Base-by-base conservation (phyloP, 768 basidiomycete genomes). In the Pseudohyphozyma bogoriensis region DNA sequence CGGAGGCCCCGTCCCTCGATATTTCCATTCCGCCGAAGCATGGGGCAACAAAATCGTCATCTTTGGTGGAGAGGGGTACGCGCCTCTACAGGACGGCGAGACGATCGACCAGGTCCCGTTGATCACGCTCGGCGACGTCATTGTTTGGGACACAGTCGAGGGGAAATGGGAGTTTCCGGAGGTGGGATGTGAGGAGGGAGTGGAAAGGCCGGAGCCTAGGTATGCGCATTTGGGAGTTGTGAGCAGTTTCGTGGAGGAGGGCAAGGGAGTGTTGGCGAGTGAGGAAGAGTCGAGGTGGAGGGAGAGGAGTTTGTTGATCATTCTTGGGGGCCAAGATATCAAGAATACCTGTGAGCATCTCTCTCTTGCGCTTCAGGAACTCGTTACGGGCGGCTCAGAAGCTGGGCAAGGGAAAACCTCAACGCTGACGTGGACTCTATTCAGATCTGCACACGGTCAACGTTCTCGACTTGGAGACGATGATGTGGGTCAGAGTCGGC, bases 311-410 rank as follows among this genome's bases (percentile, higher is more conserved):
- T 84, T 39, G 79, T 46, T 99, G 36, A 86, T 92, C 72, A 80
- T 99, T 69, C 89, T 95, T 52, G 93, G 95, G 8, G 93, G 93
- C 0, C 93, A 99, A 72, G 90, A 97, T 72, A 81, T 95, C 63
- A 82, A 82, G 67, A 93, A 93, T 54, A 65, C 63, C 24, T 64
- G 63, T 64, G 20, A 69, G 59, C 39, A 18, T 24, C 3, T 26
- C 15, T 53, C 18, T 28, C 13, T 18, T 16, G 8, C 15, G 4
- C 2, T 12, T 35, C 5, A n/a, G n/a, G 11, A 10, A 13, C n/a
- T n/a, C n/a, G n/a, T n/a, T n/a, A n/a, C n/a, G n/a, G n/a, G n/a
- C n/a, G n/a, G n/a, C n/a, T n/a, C n/a, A n/a, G 2, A 4, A n/a
- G 2, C 18, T 0, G 9, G 28, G 16, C 24, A 1, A 20, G 22